Base-by-base conservation (phyloP, 2,329 filamentous ascomycete genomes). In the Aspergillus hiratsukae region DNA sequence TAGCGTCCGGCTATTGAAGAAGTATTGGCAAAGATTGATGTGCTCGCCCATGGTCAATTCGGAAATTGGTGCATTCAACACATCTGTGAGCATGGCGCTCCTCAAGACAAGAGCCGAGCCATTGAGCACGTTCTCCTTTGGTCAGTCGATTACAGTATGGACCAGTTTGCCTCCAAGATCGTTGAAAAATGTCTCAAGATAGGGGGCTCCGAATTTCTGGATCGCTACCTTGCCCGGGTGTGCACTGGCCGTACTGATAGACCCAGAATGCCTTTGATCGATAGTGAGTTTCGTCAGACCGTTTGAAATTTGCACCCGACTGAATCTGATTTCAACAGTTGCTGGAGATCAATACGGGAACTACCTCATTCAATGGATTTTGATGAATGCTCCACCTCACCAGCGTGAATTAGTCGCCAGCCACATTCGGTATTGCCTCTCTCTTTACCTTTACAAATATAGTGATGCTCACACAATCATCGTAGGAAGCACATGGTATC, bases 31-130 rank as follows among this genome's bases (percentile, higher is more conserved):
- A 97, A 94, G 72, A 96, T 99, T 66, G 91, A 99, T 75, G 89
- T 96, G 60, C 91, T 99, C 68, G 90, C 94, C 57, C 93, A 97
- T 72, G 94, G 94, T 27, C 94, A 99, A 72, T 99, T 99, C 71
- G 94, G 94, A 55, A 99, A 99, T 73, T 99, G 94, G 94, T 99
- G 94, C 78, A 97, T 99, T 68, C 94, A 99, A 77, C 94, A 99
- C 76, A 91, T 99, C 66, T 99, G 94, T 75, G 94, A 99, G 75
- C 94, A 99, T 71, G 93, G 95, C 51, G 88, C 88, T 56, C 89
- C 92, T 31, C 87, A 88, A 43, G 95, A 99, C 75, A 92, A 93
- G 66, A 93, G 88, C 75, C 88, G 92, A 64, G 94, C 95, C 48
- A 88, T 97, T 68, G 93, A 99, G 65, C 93, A 97, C 73, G 93